Conservation (phyloP, 1,139 yeast species). For the Pichia sp. region DNA sequence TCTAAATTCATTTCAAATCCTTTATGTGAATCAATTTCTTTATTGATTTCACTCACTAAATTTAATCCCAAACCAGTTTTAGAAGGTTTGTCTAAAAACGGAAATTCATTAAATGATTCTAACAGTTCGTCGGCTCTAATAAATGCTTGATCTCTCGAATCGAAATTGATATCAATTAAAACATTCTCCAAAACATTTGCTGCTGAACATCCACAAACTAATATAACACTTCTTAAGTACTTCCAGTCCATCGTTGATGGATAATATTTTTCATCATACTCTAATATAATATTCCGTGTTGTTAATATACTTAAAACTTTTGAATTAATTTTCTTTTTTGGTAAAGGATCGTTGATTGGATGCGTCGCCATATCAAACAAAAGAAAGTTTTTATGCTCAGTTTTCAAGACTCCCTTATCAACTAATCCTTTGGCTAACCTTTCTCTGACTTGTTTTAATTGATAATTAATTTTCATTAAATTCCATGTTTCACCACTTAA, state of each 20-base stretch:
- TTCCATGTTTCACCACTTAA: constrained; percentile 98
- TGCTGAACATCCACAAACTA: constrained; percentile 87
- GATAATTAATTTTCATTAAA: constrained; percentile 87
- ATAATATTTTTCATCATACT: constrained; percentile 44
- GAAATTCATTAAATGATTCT: constrained; percentile 76
- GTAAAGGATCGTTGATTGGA: constrained; percentile 79
- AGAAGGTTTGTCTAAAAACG: constrained; percentile 57
- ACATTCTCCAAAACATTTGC: constrained; percentile 96
- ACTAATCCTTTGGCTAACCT: constrained; percentile 94
- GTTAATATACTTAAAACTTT: constrained; percentile 68
- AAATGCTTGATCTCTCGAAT: constrained; percentile 88
- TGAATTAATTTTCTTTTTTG: constrained; percentile 73
- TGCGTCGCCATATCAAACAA: constrained; percentile 98
- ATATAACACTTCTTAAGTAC: constrained; percentile 68
- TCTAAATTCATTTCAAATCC: constrained; percentile 69
- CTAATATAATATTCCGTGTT: constrained; percentile 57
- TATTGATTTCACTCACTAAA: constrained; percentile 58
- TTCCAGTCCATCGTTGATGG: constrained; percentile 66
- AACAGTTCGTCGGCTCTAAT: constrained; percentile 88
- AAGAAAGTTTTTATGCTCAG: constrained; percentile 91
- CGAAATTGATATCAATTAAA: constrained; percentile 69
- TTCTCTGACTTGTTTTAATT: constrained; percentile 94
- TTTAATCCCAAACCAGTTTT: constrained; percentile 73
- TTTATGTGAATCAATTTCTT: constrained; percentile 57
- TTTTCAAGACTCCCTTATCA: constrained; percentile 93